phyloP scores from a whole-genome alignment of 2,329 filamentous ascomycete genomes.

The Nemania sp. region DNA sequence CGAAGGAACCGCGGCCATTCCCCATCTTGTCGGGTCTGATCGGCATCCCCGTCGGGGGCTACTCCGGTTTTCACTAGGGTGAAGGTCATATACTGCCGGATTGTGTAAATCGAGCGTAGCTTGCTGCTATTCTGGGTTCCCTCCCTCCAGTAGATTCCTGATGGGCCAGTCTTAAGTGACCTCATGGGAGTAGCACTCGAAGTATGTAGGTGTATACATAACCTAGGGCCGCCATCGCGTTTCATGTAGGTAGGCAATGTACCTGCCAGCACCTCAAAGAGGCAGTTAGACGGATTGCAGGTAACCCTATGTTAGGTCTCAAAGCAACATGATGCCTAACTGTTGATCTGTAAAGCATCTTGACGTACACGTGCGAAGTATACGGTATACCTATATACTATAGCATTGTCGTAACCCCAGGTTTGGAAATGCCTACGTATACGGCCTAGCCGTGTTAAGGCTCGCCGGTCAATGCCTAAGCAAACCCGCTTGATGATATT shows the following conservation, averaged over 20 bases:
- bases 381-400: too few species aligned
- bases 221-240: constrained; percentile 9
- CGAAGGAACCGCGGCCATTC: constrained; percentile 10
- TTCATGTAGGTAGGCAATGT: constrained; percentile 6
- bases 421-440: too few species aligned
- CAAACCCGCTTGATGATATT: constrained; percentile 7
- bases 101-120: constrained; percentile 9
- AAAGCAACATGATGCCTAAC: not conserved
- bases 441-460: not conserved
- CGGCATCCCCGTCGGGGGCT: constrained; percentile 16
- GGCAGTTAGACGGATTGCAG: constrained; percentile 12
- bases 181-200: constrained; percentile 9
- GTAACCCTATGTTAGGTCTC: constrained; percentile 1
- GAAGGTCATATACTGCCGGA: constrained; percentile 1
- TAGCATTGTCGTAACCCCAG: too few species aligned
- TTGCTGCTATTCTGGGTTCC: constrained; percentile 3
- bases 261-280: constrained; percentile 8
- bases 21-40: constrained; percentile 8
- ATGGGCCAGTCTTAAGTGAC: constrained; percentile 5
- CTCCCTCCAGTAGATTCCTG: not conserved
- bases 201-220: not conserved
- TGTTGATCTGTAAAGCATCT: too few species aligned
- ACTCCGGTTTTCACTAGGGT: constrained; percentile 15
- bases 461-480: not conserved
- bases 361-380: too few species aligned